Conservation (phyloP, 2,329 filamentous ascomycete species). For the Bipolaris zeicola region DNA sequence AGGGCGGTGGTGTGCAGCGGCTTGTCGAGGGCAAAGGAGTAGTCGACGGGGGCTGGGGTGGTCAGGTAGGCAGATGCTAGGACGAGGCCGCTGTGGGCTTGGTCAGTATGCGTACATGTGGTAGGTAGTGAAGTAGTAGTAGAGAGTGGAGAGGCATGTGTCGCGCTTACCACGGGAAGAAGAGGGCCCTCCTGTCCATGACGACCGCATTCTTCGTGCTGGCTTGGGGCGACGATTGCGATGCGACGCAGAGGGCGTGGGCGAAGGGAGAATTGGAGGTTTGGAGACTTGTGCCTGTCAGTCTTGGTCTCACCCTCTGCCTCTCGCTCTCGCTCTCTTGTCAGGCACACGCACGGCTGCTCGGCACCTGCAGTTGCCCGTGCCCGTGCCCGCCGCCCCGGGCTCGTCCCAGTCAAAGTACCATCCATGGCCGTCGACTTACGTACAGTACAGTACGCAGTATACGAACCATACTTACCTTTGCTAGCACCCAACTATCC, state of each 20-base stretch:
- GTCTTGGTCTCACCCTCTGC: constrained; percentile 12
- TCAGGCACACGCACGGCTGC: constrained; percentile 15
- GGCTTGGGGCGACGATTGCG: constrained; percentile 29
- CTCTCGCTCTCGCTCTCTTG: neutral
- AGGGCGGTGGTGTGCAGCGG: constrained; percentile 42
- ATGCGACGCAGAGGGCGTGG: constrained; percentile 27
- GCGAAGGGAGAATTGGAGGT: constrained; percentile 7
- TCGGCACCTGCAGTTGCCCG: constrained; percentile 9
- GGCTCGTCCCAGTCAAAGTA: constrained; percentile 1
- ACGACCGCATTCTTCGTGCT: constrained; percentile 36
- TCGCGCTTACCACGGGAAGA: constrained; percentile 41
- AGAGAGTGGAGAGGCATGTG: neutral
- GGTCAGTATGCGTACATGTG: constrained; percentile 20
- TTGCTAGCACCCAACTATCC: neutral
- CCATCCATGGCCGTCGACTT: too few species aligned
- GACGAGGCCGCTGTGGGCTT: constrained; percentile 40
- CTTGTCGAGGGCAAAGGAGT: constrained; percentile 46
- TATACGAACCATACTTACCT: constrained; percentile 8
- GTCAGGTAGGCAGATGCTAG: constrained; percentile 42
- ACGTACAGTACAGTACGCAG: neutral
- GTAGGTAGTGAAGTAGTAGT: neutral
- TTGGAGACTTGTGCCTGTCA: constrained; percentile 3
- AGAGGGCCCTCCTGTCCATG: constrained; percentile 46
- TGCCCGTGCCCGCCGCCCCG: neutral
- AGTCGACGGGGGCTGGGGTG: constrained; percentile 34